phyloP scores from a whole-genome alignment of 2,329 filamentous ascomycete species.

The Xylaria sp. region DNA sequence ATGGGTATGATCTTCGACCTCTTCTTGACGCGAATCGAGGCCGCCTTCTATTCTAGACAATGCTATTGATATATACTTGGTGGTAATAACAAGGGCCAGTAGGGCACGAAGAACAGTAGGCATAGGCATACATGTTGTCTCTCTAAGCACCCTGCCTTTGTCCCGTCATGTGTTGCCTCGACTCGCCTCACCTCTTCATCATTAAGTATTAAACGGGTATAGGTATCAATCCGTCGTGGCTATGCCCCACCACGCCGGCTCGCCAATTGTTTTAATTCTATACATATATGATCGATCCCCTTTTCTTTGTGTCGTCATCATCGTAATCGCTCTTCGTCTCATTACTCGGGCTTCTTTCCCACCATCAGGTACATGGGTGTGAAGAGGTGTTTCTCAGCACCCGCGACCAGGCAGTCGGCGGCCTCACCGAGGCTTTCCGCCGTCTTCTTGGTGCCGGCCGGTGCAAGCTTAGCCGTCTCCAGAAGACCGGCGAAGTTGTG shows the following conservation, averaged over 20 bases:
- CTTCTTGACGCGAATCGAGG: conserved; percentile 17
- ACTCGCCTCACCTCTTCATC: conserved; percentile 6
- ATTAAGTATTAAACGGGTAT: conserved; percentile 38
- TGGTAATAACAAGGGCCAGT: not conserved
- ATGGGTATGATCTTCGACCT: not conserved
- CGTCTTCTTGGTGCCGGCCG: conserved; percentile 91
- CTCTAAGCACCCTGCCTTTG: not conserved
- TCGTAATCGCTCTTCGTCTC: conserved; percentile 37
- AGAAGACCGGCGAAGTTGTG: conserved; percentile 82
- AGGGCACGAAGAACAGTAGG: not conserved
- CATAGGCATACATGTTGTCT: not conserved
- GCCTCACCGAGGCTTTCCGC: conserved; percentile 86
- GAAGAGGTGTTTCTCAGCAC: conserved; percentile 90
- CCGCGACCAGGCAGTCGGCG: conserved; percentile 86
- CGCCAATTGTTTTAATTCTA: conserved; percentile 11
- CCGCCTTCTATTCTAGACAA: conserved; percentile 21
- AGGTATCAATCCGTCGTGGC: conserved; percentile 20
- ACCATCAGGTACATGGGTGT: conserved; percentile 99
- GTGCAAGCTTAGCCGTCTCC: conserved; percentile 80
- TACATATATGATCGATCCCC: not conserved
- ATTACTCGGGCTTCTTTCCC: conserved; percentile 78
- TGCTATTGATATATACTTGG: not conserved
- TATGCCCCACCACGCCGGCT: conserved; percentile 27
- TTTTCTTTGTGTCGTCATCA: conserved; percentile 27
- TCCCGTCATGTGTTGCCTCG: not conserved